Conservation (phyloP, 176 grass and related monocot species). For the Bonia amplexicaulis region DNA sequence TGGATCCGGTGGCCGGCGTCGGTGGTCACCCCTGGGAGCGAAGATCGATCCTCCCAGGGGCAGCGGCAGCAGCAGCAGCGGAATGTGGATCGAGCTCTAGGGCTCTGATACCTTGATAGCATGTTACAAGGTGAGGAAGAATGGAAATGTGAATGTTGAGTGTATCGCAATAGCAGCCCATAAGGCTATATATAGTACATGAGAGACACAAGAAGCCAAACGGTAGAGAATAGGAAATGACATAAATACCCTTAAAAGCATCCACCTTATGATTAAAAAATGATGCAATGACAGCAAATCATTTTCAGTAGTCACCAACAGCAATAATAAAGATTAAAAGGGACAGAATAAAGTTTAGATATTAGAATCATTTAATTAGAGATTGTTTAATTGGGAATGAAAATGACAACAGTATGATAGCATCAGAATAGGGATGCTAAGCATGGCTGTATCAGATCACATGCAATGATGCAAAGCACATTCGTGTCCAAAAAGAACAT, state of each 20-base stretch:
- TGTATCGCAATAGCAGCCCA: too few relatives aligned
- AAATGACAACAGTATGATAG: neutral
- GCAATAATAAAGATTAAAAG: neutral
- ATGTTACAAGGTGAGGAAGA: too few relatives aligned
- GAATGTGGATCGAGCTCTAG: too few relatives aligned
- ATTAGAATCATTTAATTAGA: neutral
- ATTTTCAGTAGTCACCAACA: neutral
- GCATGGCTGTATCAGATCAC: neutral
- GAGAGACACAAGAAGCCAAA: too few relatives aligned
- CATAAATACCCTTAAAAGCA: neutral
- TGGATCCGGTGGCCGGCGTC: too few relatives aligned
- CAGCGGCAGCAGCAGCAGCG: too few relatives aligned
- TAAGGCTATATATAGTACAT: too few relatives aligned
- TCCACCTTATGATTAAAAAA: neutral
- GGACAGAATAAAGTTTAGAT: neutral
- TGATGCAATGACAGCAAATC: neutral
- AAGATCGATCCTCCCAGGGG: too few relatives aligned
- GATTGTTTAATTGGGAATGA: neutral
- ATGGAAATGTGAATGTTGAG: too few relatives aligned
- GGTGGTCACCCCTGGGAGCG: too few relatives aligned
- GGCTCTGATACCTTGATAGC: too few relatives aligned
- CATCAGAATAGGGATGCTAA: neutral
- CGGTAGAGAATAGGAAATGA: too few relatives aligned
- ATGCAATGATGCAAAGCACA: constrained; percentile 28
- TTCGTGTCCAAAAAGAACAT: neutral